Base-by-base conservation (phyloP, 2,329 filamentous ascomycete genomes). In the Niveomyces coronatus region DNA sequence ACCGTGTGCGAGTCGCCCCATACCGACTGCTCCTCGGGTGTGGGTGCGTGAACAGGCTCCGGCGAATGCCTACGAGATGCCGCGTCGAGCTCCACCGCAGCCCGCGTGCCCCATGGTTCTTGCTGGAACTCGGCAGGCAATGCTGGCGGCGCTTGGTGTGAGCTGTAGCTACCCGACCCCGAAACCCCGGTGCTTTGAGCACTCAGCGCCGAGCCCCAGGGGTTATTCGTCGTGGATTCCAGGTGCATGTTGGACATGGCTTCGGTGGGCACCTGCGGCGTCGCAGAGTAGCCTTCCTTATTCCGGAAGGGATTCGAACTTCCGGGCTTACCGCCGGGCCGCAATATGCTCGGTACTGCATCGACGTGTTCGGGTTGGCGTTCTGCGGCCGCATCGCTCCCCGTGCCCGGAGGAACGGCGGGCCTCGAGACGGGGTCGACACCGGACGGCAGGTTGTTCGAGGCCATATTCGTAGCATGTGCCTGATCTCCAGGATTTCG, bases 291-390 rank as follows among this genome's bases (percentile, higher is more conserved):
- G 27, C 15, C 23, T 45, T 70, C 70, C 40, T 68, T 65, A 43
- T 68, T 69, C 16, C 62, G 47, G 50, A 76, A 76, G 0, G 71
- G 71, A 37, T 76, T 76, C 15, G 70, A 73, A 40, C 68, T 62
- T 18, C 52, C 47, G 26, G 56, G 55, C 8, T 49, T 48, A 10
- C 43, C 49, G 36, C 55, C 58, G 17, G 63, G 60, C 23, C 40
- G 40, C 14, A 42, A 23, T 5, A 42, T 36, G 26, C 35, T 39
- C 13, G 40, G 40, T 27, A 42, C 14, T 2, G 27, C 24, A 5
- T 39, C 31, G 3, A 42, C 23, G 2, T n/a, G 31, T 6, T 18
- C 24, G n/a, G n/a, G n/a, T n/a, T n/a, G n/a, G n/a, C n/a, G 8
- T 32, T n/a, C 8, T 39, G 36, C 9, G 14, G 20, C 17, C n/a